phyloP scores from a whole-genome alignment of 169 alveolate species.

The Cryptosporidium parvum region DNA sequence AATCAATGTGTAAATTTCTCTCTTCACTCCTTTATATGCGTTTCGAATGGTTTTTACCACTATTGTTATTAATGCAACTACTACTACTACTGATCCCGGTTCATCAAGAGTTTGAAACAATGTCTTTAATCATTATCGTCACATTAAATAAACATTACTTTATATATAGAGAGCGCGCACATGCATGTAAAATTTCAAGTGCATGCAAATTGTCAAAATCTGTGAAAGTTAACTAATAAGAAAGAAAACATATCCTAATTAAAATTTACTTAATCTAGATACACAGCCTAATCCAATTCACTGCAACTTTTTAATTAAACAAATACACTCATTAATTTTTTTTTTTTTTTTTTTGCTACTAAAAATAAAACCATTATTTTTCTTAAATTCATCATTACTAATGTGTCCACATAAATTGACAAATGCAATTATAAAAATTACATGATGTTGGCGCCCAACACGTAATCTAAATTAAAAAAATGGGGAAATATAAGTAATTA shows the following conservation, averaged over 20 bases:
- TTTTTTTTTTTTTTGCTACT: no score
- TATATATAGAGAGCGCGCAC: not conserved
- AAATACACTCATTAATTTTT: no score
- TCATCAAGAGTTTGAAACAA: no score
- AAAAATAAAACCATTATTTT: not conserved
- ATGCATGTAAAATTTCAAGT: not conserved
- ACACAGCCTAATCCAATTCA: no score
- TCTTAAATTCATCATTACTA: not conserved
- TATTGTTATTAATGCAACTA: no score
- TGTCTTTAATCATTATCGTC: no score
- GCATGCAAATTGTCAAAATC: not conserved
- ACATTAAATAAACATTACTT: not conserved
- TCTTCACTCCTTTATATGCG: no score
- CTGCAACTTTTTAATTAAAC: no score
- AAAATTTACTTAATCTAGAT: no score
- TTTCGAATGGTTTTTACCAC: no score
- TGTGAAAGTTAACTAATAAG: not conserved
- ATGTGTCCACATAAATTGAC: conserved; percentile 5
- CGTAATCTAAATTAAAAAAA: conserved; percentile 24
- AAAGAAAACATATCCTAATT: not conserved
- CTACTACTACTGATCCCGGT: no score
- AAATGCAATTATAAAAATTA: not conserved
- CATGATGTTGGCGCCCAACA: conserved; percentile 10
- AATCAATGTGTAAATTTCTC: no score
- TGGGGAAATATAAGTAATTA: not conserved